Conservation (phyloP, 495 filamentous ascomycete genomes). For the Parmelia sp. region DNA sequence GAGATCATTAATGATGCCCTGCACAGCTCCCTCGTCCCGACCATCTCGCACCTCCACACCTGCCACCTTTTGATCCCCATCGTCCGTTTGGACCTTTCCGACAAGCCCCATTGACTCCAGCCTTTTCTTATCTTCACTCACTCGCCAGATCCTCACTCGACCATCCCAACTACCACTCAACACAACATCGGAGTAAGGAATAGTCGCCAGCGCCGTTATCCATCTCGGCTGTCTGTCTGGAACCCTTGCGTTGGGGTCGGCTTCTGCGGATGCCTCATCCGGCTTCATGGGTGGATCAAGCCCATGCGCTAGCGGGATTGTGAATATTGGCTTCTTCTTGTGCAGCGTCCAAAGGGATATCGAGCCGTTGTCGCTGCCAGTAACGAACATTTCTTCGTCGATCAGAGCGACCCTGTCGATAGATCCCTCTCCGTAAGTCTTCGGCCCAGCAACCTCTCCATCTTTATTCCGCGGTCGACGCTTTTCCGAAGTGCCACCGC, state of each 20-base stretch:
- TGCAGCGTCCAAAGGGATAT: constrained; percentile 83
- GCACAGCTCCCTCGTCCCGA: constrained; percentile 39
- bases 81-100: constrained; percentile 6
- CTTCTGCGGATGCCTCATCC: constrained; percentile 61
- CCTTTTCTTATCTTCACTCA: constrained; percentile 74
- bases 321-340: constrained; percentile 92
- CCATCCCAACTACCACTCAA: constrained; percentile 94
- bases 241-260: constrained; percentile 40
- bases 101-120: constrained; percentile 61
- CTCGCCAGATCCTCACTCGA: constrained; percentile 71
- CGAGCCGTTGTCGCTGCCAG: constrained; percentile 82
- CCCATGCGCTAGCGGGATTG: constrained; percentile 74
- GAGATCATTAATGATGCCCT: constrained; percentile 80
- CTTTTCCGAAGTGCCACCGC: constrained; percentile 53
- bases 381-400: constrained; percentile 85
- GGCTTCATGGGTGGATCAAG: constrained; percentile 58
- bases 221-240: constrained; percentile 68
- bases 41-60: constrained; percentile 19
- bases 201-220: constrained; percentile 80
- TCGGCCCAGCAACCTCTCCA: constrained; percentile 25
- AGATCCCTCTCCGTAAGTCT: constrained; percentile 66
- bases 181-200: constrained; percentile 83
- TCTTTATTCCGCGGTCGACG: constrained; percentile 20
- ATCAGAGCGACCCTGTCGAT: constrained; percentile 86
- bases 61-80: constrained; percentile 31